Percentiles rank a stretch among this genome's conserved stretches.
Conservation (phyloP, 257 asterid species). For the Gentiana straminea region DNA sequence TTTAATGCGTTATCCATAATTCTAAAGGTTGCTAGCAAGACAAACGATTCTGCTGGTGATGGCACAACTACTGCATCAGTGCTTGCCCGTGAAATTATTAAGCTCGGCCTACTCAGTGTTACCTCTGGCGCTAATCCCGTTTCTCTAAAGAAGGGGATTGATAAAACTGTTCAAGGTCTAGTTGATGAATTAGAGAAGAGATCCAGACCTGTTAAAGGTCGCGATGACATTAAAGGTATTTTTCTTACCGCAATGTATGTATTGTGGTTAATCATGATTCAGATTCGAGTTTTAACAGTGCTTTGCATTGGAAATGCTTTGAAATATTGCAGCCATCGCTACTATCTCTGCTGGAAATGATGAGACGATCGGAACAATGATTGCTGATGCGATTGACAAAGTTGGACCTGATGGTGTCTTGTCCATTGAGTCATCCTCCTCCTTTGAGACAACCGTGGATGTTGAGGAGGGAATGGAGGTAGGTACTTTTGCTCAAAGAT, state of each 20-base stretch:
- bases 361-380: conserved; percentile 71
- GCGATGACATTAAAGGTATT: conserved; percentile 81
- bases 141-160: conserved; percentile 85
- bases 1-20: conserved; percentile 11
- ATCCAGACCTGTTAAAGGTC: conserved; percentile 93
- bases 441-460: conserved; percentile 89
- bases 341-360: conserved; percentile 91
- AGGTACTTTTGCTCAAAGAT: conserved; percentile 5
- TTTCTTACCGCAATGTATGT: not conserved
- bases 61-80: conserved; percentile 93
- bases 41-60: conserved; percentile 98
- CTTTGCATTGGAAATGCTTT: not conserved
- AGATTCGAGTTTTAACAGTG: not conserved
- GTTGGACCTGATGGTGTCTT: conserved; percentile 98
- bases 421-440: conserved; percentile 93
- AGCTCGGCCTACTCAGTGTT: conserved; percentile 82
- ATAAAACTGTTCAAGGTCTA: conserved; percentile 70
- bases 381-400: conserved; percentile 95
- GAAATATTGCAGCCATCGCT: conserved; percentile 62
- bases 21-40: conserved; percentile 93
- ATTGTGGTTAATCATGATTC: not conserved
- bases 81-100: conserved; percentile 95
- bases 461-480: conserved; percentile 99
- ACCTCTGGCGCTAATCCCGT: conserved; percentile 98
- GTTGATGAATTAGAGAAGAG: conserved; percentile 72